Percentiles rank a stretch among this genome's conserved stretches.
These are phyloP conservation scores for Colletotrichum viniferum DNA, from an alignment of 2,329 filamentous ascomycete species.

Conservation along the genomic window DNA sequence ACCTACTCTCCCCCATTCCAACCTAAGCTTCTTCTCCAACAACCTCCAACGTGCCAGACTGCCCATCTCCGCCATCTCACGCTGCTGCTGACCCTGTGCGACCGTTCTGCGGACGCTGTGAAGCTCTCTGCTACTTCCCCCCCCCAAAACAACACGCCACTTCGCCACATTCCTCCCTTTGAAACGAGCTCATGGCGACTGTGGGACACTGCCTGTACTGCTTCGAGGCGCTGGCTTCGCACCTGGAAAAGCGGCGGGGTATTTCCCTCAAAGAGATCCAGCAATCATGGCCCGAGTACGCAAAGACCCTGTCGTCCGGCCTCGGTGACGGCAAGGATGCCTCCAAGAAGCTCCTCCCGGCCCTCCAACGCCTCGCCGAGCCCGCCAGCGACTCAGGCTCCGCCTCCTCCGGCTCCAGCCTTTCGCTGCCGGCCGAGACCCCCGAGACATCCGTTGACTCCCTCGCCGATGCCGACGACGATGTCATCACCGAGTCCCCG, in stretches of 20 bases:
- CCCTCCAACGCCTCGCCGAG: constrained; percentile 45
- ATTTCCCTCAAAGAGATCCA: constrained; percentile 73
- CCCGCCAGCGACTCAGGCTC: constrained; percentile 29
- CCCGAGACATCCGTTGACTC: constrained; percentile 50
- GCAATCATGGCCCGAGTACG: constrained; percentile 60
- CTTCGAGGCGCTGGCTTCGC: constrained; percentile 84
- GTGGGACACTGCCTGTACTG: constrained; percentile 88
- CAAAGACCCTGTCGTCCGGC: constrained; percentile 25
- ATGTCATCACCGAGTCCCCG: constrained; percentile 60
- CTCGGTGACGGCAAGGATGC: constrained; percentile 16
- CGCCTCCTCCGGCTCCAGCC: constrained; percentile 38
- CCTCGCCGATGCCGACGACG: constrained; percentile 32
- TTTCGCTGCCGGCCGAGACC: constrained; percentile 43
- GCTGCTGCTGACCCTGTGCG: not conserved
- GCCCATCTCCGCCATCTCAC: not conserved
- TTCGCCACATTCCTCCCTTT: not conserved
- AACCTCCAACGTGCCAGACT: not conserved
- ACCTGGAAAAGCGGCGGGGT: constrained; percentile 72
- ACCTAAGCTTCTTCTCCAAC: not conserved
- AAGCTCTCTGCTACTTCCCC: constrained; percentile 2
- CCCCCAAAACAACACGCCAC: not conserved
- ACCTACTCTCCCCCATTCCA: not conserved
- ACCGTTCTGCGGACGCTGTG: not conserved
- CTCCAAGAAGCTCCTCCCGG: constrained; percentile 43
- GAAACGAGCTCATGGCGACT: constrained; percentile 71